Evolutionary conservation across 805 yeast genomes (phyloP).

Genomic region (Candida morakotiae): DNA sequence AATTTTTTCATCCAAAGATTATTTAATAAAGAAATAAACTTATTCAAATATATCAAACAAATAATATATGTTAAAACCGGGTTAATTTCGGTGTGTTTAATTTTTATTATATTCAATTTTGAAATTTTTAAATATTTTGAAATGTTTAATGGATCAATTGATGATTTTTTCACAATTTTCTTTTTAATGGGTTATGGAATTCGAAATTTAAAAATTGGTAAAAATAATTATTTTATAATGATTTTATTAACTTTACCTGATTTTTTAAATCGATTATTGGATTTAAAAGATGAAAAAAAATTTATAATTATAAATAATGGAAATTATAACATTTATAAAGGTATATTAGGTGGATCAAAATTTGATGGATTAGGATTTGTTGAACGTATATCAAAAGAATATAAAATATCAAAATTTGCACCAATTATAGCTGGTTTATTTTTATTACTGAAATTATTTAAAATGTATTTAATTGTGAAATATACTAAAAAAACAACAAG

Average conservation of each 20-base stretch:
- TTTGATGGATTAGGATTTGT: neutral
- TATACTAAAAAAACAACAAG: neutral
- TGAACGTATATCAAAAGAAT: neutral
- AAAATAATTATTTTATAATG: neutral
- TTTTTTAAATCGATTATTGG: neutral
- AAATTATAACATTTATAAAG: neutral
- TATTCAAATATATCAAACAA: neutral
- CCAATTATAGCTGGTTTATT: slow-evolving; percentile 2
- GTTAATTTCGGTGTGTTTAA: neutral
- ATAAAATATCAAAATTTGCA: neutral
- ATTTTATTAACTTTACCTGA: neutral
- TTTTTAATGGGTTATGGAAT: slow-evolving; percentile 6
- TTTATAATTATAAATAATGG: neutral
- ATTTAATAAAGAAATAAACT: neutral
- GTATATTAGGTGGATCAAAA: slow-evolving; percentile 1
- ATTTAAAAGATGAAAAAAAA: slow-evolving; percentile 1
- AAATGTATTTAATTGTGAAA: neutral
- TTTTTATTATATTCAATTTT: neutral
- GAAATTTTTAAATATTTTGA: slow-evolving; percentile 1
- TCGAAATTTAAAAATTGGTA: neutral
- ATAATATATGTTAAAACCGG: neutral
- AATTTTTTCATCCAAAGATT: neutral
- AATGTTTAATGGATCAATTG: neutral
- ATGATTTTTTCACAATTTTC: slow-evolving; percentile 3
- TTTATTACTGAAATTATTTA: slow-evolving; percentile 1